Base-by-base conservation (phyloP, 768 basidiomycete genomes). In the Suillus spraguei region DNA sequence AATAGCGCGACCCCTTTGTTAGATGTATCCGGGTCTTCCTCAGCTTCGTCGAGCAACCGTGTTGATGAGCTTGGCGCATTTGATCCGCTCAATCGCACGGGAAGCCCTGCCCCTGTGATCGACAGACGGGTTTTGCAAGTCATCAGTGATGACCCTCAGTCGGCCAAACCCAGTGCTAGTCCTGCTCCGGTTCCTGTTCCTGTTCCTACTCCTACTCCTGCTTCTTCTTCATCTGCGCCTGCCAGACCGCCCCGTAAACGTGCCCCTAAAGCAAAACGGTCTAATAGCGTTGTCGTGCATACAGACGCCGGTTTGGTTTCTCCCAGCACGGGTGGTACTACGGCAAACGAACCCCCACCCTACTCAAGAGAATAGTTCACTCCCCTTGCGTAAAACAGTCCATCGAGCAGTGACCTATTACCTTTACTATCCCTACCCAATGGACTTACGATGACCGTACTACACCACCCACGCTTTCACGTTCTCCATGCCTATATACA, bases 51-150 rank as follows among this genome's bases (percentile, higher is more conserved):
- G 20, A 24, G 33, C 41, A 44, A 49, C 20, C 67, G 69, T 66
- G 66, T 39, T 54, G 72, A 75, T 32, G 68, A 65, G 5, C 39
- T 72, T 6, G 67, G 22, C 1, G 50, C 60, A 33, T 63, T 68
- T 53, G 72, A 68, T 42, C 62, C 67, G 14, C 44, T 44, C 41
- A 53, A 68, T 61, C 73, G 59, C 16, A 47, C 65, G 13, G 72
- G 74, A 17, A 74, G 66, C 39, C 72, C 69, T 33, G 35, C 64
- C 39, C n/a, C 64, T 10, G 2, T 69, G 20, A 9, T 63, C 4
- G 74, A 75, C 52, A 71, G 65, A 61, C 69, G 69, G 41, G 50
- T 68, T n/a, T 63, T 76, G 60, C 74, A 75, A 60, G 68, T 75
- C 28, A 63, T 64, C 59, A 76, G 75, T 20, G 63, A 75, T 39